Conservation (phyloP, 805 yeast genomes). For the Lipomyces kockii region DNA sequence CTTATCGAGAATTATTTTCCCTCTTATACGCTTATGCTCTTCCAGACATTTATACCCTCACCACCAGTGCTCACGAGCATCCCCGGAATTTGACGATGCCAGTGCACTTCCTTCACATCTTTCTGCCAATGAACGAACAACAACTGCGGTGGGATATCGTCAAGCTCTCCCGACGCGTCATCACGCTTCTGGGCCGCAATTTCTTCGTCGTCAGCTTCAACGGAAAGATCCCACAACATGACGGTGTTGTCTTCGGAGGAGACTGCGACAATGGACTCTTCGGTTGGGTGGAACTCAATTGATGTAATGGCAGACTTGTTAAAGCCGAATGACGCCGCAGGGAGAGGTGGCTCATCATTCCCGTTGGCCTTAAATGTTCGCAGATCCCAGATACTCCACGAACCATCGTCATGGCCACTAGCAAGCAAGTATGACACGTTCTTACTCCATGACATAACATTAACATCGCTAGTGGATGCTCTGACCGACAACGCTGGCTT, state of each 20-base stretch:
- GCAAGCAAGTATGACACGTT: conserved; percentile 87
- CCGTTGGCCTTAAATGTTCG: conserved; percentile 70
- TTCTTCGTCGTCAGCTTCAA: conserved; percentile 98
- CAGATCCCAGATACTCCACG: conserved; percentile 98
- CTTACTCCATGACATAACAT: conserved; percentile 94
- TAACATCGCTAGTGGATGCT: conserved; percentile 84
- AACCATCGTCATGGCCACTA: conserved; percentile 95
- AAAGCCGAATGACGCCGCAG: conserved; percentile 94
- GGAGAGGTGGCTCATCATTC: conserved; percentile 57
- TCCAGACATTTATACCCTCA: conserved; percentile 94
- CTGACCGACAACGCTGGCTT: conserved; percentile 83
- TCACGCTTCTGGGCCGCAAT: conserved; percentile 82
- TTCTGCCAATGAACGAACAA: conserved; percentile 98
- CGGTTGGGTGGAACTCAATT: conserved; percentile 90
- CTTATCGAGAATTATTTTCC: neutral
- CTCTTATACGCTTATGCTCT: conserved; percentile 86
- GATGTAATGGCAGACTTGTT: conserved; percentile 93
- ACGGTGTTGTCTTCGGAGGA: conserved; percentile 97
- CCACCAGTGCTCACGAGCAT: conserved; percentile 92
- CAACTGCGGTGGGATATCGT: conserved; percentile 92
- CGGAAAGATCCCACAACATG: conserved; percentile 96
- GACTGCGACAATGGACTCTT: conserved; percentile 94
- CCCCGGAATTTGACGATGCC: conserved; percentile 98
- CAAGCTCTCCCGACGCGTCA: conserved; percentile 65
- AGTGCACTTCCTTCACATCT: conserved; percentile 95